Conservation (phyloP, 169 alveolate genomes). For the Theileria annulata region DNA sequence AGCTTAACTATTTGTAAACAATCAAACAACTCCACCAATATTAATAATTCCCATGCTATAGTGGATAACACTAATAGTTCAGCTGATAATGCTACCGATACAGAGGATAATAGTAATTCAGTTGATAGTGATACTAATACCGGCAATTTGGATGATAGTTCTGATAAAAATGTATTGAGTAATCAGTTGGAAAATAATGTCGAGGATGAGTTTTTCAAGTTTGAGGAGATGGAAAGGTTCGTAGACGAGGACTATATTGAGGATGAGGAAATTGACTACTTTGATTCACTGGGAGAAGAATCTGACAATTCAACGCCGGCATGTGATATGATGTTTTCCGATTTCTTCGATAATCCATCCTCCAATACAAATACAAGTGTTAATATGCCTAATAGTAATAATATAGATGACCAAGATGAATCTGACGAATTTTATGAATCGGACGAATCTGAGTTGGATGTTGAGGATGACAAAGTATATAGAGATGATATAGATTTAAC, state of each 20-base stretch:
- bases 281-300: slow-evolving; percentile 67
- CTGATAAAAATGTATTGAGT: slow-evolving; percentile 29
- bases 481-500: slow-evolving; percentile 46
- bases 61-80: background rate
- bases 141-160: background rate
- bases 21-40: background rate
- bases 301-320: slow-evolving; percentile 64
- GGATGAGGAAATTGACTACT: slow-evolving; percentile 56
- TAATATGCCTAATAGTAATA: background rate
- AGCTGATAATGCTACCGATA: slow-evolving; percentile 13
- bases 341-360: slow-evolving; percentile 56
- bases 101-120: slow-evolving; percentile 21
- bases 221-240: slow-evolving; percentile 67
- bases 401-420: background rate
- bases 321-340: slow-evolving; percentile 61
- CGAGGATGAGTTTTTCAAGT: slow-evolving; percentile 48
- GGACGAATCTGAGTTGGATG: slow-evolving; percentile 28
- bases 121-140: slow-evolving; percentile 28
- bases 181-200: slow-evolving; percentile 4
- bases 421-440: too few species aligned
- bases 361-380: too few species aligned
- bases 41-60: background rate
- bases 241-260: slow-evolving; percentile 39
- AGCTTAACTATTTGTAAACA: background rate
- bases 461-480: slow-evolving; percentile 20